phyloP scores from a whole-genome alignment of 495 filamentous ascomycete species.

The Penicillium verhagenii region DNA sequence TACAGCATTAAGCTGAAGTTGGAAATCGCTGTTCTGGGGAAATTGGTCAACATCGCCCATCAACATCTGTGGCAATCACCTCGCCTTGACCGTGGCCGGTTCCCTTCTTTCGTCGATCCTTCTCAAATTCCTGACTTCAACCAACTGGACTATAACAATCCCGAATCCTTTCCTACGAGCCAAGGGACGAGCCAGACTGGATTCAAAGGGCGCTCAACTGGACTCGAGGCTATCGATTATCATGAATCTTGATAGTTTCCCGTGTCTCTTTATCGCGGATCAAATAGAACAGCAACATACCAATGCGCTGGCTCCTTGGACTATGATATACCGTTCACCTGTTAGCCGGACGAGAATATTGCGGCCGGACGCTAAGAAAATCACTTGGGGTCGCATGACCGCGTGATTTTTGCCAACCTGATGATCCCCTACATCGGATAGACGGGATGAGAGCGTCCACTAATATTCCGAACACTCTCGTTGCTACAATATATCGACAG shows the following conservation, averaged over 20 bases:
- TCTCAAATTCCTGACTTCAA: constrained; percentile 18
- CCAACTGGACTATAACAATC: constrained; percentile 19
- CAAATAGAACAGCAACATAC: not conserved
- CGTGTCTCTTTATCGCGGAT: not conserved
- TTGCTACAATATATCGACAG: not conserved
- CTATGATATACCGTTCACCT: not conserved
- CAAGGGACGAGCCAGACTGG: not conserved
- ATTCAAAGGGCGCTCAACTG: constrained; percentile 13
- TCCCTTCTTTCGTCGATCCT: constrained; percentile 29
- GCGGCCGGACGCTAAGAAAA: not conserved
- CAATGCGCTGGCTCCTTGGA: not conserved
- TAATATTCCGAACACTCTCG: not conserved
- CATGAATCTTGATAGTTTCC: constrained; percentile 1
- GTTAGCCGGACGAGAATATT: not conserved
- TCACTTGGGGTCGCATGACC: too few species aligned
- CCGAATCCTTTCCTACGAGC: constrained; percentile 18
- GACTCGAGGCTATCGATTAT: constrained; percentile 17
- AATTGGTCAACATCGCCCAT: constrained; percentile 31
- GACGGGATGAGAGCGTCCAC: not conserved
- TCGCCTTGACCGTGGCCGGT: constrained; percentile 11
- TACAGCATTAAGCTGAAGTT: constrained; percentile 32
- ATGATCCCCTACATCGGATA: not conserved
- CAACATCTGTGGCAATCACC: constrained; percentile 25
- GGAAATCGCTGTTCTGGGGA: constrained; percentile 30
- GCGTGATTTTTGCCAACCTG: too few species aligned